phyloP scores from a whole-genome alignment of 2,329 filamentous ascomycete species.

The Elsinoe necatrix region DNA sequence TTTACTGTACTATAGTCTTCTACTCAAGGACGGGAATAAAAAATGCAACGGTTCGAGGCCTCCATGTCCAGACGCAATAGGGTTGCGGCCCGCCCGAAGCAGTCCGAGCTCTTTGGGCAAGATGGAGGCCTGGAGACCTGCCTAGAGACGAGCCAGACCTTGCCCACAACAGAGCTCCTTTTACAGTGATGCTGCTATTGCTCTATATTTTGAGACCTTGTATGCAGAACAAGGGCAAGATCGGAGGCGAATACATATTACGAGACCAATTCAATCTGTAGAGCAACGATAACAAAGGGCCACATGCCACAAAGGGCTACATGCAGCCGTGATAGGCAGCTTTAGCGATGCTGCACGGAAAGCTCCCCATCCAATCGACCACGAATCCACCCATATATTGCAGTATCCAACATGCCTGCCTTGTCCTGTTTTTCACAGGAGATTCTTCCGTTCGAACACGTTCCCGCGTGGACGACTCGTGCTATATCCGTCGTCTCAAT shows the following conservation, averaged over 20 bases:
- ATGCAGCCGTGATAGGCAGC: background rate
- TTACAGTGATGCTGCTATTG: too few species aligned
- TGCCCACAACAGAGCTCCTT: background rate
- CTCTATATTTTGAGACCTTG: too few species aligned
- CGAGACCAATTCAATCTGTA: too few species aligned
- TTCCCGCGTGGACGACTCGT: constrained; percentile 1
- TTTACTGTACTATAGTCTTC: background rate
- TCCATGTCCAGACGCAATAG: background rate
- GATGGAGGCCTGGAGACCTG: background rate
- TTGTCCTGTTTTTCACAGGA: background rate
- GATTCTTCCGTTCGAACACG: background rate
- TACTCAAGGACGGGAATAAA: background rate
- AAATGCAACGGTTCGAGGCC: background rate
- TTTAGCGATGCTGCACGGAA: background rate
- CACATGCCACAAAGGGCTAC: background rate
- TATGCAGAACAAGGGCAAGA: too few species aligned
- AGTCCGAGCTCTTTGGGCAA: background rate
- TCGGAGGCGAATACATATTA: too few species aligned
- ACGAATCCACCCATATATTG: background rate
- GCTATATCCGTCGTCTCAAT: background rate
- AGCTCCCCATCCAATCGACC: background rate
- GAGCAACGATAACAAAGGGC: too few species aligned
- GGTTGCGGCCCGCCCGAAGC: background rate
- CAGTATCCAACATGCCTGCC: background rate
- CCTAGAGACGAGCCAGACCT: too few species aligned